Percentiles rank a stretch among this genome's conserved stretches.
Evolutionary conservation across 805 yeast species (phyloP).

Genomic region (Yarrowia sp.): DNA sequence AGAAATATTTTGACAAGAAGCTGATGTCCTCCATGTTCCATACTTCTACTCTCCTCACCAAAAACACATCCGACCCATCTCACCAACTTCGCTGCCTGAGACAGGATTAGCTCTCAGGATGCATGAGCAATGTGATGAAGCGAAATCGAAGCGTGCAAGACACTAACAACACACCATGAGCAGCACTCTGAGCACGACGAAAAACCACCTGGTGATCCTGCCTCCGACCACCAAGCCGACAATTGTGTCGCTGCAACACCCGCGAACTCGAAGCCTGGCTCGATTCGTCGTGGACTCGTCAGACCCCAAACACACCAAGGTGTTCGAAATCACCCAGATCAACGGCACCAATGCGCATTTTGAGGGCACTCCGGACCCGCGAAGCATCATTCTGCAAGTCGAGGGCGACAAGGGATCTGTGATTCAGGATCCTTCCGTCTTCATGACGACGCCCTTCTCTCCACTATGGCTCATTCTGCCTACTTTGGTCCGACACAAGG

Average conservation of each 20-base stretch:
- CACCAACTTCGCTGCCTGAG: no score
- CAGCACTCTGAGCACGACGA: slow-evolving; percentile 7
- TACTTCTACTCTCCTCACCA: no score
- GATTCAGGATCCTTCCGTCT: slow-evolving; percentile 22
- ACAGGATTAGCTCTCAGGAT: neutral
- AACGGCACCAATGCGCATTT: slow-evolving; percentile 21
- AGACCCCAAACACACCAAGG: slow-evolving; percentile 16
- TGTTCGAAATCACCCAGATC: slow-evolving; percentile 23
- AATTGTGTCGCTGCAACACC: slow-evolving; percentile 16
- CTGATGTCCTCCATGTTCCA: no score
- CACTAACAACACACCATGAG: neutral
- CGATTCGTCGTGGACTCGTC: slow-evolving; percentile 19
- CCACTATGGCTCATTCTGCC: slow-evolving; percentile 24
- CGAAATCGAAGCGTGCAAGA: slow-evolving; percentile 6
- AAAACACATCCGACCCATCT: no score
- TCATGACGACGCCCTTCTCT: slow-evolving; percentile 24
- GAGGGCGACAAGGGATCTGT: slow-evolving; percentile 16
- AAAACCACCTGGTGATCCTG: slow-evolving; percentile 5
- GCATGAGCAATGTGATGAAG: slow-evolving; percentile 10
- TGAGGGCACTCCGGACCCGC: slow-evolving; percentile 16
- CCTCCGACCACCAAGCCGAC: slow-evolving; percentile 11
- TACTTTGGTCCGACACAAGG: slow-evolving; percentile 3
- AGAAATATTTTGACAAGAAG: no score
- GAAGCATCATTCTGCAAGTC: slow-evolving; percentile 2
- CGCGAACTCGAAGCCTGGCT: neutral